Conservation (phyloP, 768 basidiomycete species). For the Rickenella mellea region DNA sequence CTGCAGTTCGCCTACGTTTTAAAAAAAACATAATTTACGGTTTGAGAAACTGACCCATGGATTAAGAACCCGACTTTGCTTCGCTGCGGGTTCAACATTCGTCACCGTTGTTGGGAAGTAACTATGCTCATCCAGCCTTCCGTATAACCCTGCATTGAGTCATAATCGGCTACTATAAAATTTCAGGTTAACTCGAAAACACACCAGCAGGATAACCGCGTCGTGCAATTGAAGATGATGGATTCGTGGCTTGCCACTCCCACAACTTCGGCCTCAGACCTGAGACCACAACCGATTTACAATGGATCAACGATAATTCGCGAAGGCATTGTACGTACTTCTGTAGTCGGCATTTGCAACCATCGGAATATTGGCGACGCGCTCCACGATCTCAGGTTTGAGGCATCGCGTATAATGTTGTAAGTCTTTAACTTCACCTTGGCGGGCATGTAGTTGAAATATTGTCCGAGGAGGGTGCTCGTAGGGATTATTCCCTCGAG, state of each 20-base stretch:
- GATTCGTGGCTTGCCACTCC: slow-evolving; percentile 56
- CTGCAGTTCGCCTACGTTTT: slow-evolving; percentile 23
- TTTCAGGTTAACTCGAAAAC: slow-evolving; percentile 3
- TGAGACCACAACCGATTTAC: slow-evolving; percentile 13
- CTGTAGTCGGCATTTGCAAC: slow-evolving; percentile 53
- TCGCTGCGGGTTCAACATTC: slow-evolving; percentile 71
- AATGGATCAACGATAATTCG: slow-evolving; percentile 1
- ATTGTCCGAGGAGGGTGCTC: slow-evolving; percentile 24
- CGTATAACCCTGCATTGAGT: slow-evolving; percentile 39
- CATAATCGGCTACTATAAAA: neutral
- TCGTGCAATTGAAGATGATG: slow-evolving; percentile 46
- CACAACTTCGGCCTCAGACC: slow-evolving; percentile 34
- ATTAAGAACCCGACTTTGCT: slow-evolving; percentile 62
- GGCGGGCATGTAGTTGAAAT: slow-evolving; percentile 40
- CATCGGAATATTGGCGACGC: slow-evolving; percentile 41
- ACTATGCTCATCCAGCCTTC: slow-evolving; percentile 42
- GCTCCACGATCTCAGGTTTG: slow-evolving; percentile 46
- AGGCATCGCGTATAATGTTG: slow-evolving; percentile 63
- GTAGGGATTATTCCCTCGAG: slow-evolving; percentile 19
- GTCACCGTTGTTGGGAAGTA: slow-evolving; percentile 72
- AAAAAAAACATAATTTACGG: neutral
- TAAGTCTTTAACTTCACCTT: slow-evolving; percentile 34
- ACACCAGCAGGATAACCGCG: slow-evolving; percentile 42
- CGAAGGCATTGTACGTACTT: slow-evolving; percentile 25
- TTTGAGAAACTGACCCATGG: slow-evolving; percentile 39